Evolutionary conservation across 441 rosid genomes (phyloP).

Genomic region (Breynia disticha): DNA sequence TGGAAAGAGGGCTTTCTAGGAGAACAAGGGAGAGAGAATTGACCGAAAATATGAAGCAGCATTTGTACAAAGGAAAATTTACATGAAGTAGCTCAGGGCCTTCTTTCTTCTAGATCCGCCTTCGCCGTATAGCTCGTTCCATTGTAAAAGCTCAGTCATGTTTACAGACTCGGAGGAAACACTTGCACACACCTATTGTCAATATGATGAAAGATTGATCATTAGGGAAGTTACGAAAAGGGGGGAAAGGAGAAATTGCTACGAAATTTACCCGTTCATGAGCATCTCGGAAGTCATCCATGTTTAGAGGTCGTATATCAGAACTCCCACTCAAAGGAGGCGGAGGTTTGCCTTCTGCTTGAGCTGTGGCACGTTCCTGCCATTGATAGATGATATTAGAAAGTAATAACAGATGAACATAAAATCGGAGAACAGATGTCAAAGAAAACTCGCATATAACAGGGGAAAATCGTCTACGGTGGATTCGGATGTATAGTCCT

Average conservation of each 20-base stretch:
- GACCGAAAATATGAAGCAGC: conserved; percentile 16
- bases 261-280: conserved; percentile 52
- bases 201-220: background rate
- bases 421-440: too few relatives aligned
- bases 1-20: conserved; percentile 11
- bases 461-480: too few relatives aligned
- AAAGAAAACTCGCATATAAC: too few relatives aligned
- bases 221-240: background rate
- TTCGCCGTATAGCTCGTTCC: conserved; percentile 92
- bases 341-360: conserved; percentile 54
- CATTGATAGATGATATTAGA: conserved; percentile 1
- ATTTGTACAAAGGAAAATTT: conserved; percentile 36
- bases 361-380: conserved; percentile 55
- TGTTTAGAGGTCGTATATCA: conserved; percentile 51
- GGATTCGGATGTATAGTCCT: too few relatives aligned
- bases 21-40: conserved; percentile 6
- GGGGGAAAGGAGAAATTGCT: background rate
- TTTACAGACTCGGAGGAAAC: conserved; percentile 84
- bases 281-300: conserved; percentile 61
- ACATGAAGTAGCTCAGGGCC: conserved; percentile 92
- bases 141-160: conserved; percentile 83
- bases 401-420: too few relatives aligned
- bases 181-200: conserved; percentile 71
- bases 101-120: conserved; percentile 85
- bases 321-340: conserved; percentile 62